phyloP scores from a whole-genome alignment of 1,284 basidiomycete species.

The Ganoderma lucidum region DNA sequence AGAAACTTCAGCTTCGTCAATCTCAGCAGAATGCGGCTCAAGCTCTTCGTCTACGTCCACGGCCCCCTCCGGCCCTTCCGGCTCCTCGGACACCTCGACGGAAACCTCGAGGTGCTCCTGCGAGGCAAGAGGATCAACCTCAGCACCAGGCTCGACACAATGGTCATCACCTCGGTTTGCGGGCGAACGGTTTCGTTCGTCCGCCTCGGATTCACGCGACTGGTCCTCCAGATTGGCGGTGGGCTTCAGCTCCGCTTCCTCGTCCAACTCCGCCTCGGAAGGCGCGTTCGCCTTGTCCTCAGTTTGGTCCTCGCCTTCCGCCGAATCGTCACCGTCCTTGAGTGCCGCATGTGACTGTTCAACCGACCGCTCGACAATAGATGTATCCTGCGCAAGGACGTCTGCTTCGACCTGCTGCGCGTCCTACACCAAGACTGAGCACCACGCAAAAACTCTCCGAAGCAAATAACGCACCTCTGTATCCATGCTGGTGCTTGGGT shows the following conservation, averaged over 20 bases:
- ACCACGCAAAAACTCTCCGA: not conserved
- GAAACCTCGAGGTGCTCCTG: slow-evolving; percentile 17
- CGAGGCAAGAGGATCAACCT: slow-evolving; percentile 25
- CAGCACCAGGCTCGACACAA: slow-evolving; percentile 21
- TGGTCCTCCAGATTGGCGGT: not conserved
- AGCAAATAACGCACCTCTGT: slow-evolving; percentile 24
- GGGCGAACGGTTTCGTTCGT: slow-evolving; percentile 12
- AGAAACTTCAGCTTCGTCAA: not conserved
- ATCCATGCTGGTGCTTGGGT: slow-evolving; percentile 28
- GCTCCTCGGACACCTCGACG: not conserved
- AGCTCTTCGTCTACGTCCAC: not conserved
- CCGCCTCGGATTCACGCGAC: slow-evolving; percentile 1
- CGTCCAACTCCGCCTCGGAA: not conserved
- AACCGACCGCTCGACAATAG: slow-evolving; percentile 2
- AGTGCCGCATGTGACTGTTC: not conserved
- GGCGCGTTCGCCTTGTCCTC: not conserved
- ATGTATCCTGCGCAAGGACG: slow-evolving; percentile 6
- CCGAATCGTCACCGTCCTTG: not conserved
- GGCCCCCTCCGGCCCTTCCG: not conserved
- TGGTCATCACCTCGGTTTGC: slow-evolving; percentile 20
- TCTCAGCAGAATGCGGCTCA: not conserved
- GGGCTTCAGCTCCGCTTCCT: too few relatives aligned
- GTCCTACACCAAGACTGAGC: slow-evolving; percentile 21
- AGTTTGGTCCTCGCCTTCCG: not conserved
- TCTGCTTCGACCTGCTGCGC: slow-evolving; percentile 18